Evolutionary conservation across 306 rosid species (phyloP).

Genomic region (Prunus dulcis): DNA sequence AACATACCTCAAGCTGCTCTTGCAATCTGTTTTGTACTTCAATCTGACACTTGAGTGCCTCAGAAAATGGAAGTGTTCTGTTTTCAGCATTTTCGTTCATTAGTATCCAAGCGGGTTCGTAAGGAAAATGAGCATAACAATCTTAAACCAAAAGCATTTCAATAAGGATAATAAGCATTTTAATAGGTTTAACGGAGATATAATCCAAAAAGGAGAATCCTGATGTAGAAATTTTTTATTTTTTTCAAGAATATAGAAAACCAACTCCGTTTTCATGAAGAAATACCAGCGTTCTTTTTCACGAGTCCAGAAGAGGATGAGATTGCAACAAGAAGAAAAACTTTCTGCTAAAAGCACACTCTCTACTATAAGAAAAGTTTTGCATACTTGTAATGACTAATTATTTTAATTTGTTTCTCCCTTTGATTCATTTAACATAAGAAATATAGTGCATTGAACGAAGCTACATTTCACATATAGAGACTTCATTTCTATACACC

Average conservation of each 20-base stretch:
- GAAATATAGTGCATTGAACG: too few relatives aligned
- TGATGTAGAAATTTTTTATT: background rate
- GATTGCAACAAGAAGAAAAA: too few relatives aligned
- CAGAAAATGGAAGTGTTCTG: constrained; percentile 66
- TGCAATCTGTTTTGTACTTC: constrained; percentile 78
- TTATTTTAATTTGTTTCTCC: too few relatives aligned
- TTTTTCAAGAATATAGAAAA: too few relatives aligned
- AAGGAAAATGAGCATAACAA: background rate
- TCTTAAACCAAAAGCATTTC: background rate
- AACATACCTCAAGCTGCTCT: constrained; percentile 82
- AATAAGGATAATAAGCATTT: background rate
- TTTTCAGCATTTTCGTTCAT: constrained; percentile 11
- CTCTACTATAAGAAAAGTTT: too few relatives aligned
- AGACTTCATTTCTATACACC: background rate
- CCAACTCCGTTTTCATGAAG: too few relatives aligned
- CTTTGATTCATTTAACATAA: too few relatives aligned
- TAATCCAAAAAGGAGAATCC: background rate
- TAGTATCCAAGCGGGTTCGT: constrained; percentile 7
- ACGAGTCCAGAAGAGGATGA: too few relatives aligned
- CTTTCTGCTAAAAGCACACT: too few relatives aligned
- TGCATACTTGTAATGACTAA: too few relatives aligned
- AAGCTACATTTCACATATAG: too few relatives aligned
- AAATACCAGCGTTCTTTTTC: too few relatives aligned
- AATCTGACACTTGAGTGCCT: constrained; percentile 55
- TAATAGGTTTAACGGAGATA: background rate